phyloP scores from a whole-genome alignment of 2,329 filamentous ascomycete genomes.

The Salinomyces thailandicus region DNA sequence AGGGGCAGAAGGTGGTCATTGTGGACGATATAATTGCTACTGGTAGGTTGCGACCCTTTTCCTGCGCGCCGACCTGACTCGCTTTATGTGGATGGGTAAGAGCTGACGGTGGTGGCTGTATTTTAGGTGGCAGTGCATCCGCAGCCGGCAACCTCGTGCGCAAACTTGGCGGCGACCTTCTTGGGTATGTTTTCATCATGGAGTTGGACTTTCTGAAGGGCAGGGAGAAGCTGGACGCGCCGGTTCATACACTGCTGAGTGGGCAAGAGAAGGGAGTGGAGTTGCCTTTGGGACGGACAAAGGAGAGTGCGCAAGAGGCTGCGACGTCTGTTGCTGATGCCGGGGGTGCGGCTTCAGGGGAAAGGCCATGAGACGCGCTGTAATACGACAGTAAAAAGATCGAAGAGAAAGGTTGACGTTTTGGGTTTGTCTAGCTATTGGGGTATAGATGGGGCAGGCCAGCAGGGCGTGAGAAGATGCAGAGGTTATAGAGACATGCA shows the following conservation, averaged over 20 bases:
- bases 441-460: too few species aligned
- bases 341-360: slow-evolving; percentile 13
- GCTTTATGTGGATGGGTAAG: background rate
- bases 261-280: slow-evolving; percentile 42
- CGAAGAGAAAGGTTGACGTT: too few species aligned
- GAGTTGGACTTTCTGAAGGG: slow-evolving; percentile 91
- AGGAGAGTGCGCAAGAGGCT: slow-evolving; percentile 12
- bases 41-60: slow-evolving; percentile 62
- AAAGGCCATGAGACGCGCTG: slow-evolving; percentile 12
- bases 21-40: slow-evolving; percentile 99
- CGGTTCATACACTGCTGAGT: slow-evolving; percentile 71
- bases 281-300: slow-evolving; percentile 14
- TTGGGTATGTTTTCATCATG: slow-evolving; percentile 91
- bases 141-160: slow-evolving; percentile 79
- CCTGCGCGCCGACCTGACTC: background rate
- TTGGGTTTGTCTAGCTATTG: too few species aligned
- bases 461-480: too few species aligned
- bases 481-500: too few species aligned
- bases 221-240: slow-evolving; percentile 74
- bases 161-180: slow-evolving; percentile 72
- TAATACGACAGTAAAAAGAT: too few species aligned
- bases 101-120: background rate
- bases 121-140: slow-evolving; percentile 73
- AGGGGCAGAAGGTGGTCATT: slow-evolving; percentile 79
- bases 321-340: slow-evolving; percentile 14